Base-by-base conservation (phyloP, 2,329 filamentous ascomycete species). In the Phaeosphaeriaceae sp. region DNA sequence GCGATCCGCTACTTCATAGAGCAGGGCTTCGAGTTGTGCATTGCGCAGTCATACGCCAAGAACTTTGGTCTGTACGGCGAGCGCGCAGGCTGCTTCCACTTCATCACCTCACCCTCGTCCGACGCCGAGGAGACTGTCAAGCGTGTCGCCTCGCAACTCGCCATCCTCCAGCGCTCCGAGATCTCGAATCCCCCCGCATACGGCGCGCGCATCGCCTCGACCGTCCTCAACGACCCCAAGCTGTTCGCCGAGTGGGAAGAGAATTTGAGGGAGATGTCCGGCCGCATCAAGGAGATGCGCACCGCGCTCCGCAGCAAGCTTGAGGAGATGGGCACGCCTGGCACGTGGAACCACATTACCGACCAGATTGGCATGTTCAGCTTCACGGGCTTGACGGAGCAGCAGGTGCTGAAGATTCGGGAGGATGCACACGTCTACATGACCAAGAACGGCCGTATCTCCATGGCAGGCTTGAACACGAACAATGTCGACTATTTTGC, bases 361-460 rank as follows among this genome's bases (percentile, higher is more conserved):
- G 92, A 96, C 72, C 95, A 99, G 85, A 99, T 99, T 76, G 95
- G 95, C 82, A 99, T 99, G 95, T 99, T 99, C 83, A 94, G 90
- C 78, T 99, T 97, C 79, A 96, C 92, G 0, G 92, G 92, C 13
- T 80, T 96, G 76, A 86, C 78, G 13, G 91, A 93, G 81, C 76
- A 86, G 62, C 92, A 95, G 77, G 92, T 94, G 8, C 69, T 86
- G 68, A 88, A 87, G 80, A 81, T 95, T 61, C 85, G 89, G 53
- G 83, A 88, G 61, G 86, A 91, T 52, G 87, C 84, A 59, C 92
- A 95, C 78, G 85, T 95, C 54, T 95, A 95, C 82, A 94, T 94
- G 83, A 98, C 94, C 67, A 97, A 97, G 87, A 99, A 99, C 75
- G 95, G 95, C 22, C 91, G 95, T 50, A 97, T 98, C 80, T 96